Percentiles rank a stretch among this genome's conserved stretches.
Evolutionary conservation across 495 filamentous ascomycete genomes (phyloP).

Genomic region (Penicillium canariense): DNA sequence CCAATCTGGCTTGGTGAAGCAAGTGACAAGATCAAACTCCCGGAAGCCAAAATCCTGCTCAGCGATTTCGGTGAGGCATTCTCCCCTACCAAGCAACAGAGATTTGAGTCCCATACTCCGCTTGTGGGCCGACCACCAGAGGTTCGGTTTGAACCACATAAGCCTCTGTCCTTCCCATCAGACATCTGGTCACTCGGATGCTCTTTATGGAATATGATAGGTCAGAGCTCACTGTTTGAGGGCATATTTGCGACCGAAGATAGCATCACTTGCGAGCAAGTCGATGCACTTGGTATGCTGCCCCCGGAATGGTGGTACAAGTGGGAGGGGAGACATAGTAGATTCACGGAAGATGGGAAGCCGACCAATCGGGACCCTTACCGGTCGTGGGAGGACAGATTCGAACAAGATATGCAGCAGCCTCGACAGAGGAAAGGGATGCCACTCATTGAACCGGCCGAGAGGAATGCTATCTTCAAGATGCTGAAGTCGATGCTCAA

Average conservation of each 20-base stretch:
- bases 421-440: slow-evolving; percentile 17
- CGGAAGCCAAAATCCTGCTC: slow-evolving; percentile 34
- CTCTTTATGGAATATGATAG: slow-evolving; percentile 30
- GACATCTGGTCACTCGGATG: slow-evolving; percentile 34
- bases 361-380: slow-evolving; percentile 21
- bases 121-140: slow-evolving; percentile 25
- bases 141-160: slow-evolving; percentile 24
- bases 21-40: slow-evolving; percentile 24
- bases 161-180: slow-evolving; percentile 22
- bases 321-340: slow-evolving; percentile 18
- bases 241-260: slow-evolving; percentile 28
- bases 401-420: slow-evolving; percentile 28
- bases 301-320: slow-evolving; percentile 28
- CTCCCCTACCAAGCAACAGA: slow-evolving; percentile 19
- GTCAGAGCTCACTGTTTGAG: slow-evolving; percentile 27
- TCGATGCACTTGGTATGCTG: slow-evolving; percentile 34
- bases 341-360: slow-evolving; percentile 23
- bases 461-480: slow-evolving; percentile 23
- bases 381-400: slow-evolving; percentile 28
- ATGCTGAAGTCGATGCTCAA: slow-evolving; percentile 32
- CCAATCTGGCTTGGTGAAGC: slow-evolving; percentile 31
- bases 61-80: slow-evolving; percentile 45
- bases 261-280: slow-evolving; percentile 36
- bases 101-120: slow-evolving; percentile 31
- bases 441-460: slow-evolving; percentile 19